Evolutionary conservation across 805 yeast species (phyloP).

Genomic region (Hanseniaspora guilliermondii): DNA sequence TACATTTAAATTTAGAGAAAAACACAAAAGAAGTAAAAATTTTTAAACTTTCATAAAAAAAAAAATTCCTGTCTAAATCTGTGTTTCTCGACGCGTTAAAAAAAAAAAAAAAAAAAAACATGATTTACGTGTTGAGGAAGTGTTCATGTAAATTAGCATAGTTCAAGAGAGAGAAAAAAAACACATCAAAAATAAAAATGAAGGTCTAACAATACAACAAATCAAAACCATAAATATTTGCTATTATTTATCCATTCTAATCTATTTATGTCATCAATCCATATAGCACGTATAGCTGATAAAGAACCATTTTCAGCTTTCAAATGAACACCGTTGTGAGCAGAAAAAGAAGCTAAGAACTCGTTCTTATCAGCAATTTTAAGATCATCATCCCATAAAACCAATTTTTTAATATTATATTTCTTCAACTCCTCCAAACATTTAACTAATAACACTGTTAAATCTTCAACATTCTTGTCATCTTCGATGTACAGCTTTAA

Average conservation of each 20-base stretch:
- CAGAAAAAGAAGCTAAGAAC: conserved; percentile 17
- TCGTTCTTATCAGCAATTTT: conserved; percentile 21
- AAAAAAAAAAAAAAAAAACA: too few relatives aligned
- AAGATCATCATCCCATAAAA: conserved; percentile 33
- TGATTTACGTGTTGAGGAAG: too few relatives aligned
- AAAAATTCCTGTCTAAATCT: too few relatives aligned
- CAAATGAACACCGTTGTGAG: conserved; percentile 20
- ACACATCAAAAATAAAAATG: neutral
- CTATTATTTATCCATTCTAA: conserved; percentile 34
- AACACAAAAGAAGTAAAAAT: too few relatives aligned
- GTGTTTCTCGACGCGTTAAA: too few relatives aligned
- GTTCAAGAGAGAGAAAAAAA: too few relatives aligned
- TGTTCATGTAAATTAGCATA: too few relatives aligned
- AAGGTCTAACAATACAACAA: too few relatives aligned
- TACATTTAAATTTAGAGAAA: too few relatives aligned
- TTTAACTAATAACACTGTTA: conserved; percentile 24
- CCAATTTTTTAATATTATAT: conserved; percentile 22
- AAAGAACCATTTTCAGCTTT: conserved; percentile 26
- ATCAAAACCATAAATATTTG: conserved; percentile 39
- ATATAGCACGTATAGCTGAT: conserved; percentile 32
- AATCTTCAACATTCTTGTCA: conserved; percentile 17
- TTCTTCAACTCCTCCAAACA: conserved; percentile 28
- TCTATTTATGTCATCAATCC: conserved; percentile 19
- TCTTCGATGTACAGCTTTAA: conserved; percentile 20
- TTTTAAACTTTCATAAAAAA: too few relatives aligned